These are phyloP conservation scores for Candida ovalis DNA, from an alignment of 805 yeast genomes.

Conservation along the genomic window DNA sequence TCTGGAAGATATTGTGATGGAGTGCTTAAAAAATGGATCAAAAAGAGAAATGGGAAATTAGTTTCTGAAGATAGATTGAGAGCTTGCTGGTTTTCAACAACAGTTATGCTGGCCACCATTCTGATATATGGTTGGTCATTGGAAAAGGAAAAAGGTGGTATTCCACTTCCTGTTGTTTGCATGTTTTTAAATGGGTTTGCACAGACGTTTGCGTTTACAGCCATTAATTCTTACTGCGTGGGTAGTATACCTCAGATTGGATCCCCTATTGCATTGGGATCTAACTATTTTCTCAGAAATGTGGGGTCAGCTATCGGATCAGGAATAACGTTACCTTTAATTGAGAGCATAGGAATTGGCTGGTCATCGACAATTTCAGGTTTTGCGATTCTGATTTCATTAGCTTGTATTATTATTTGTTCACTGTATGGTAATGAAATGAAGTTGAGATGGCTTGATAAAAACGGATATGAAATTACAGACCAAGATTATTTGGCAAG, in stretches of 20 bases:
- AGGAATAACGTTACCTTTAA: slow-evolving; percentile 42
- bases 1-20: slow-evolving; percentile 50
- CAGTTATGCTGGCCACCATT: slow-evolving; percentile 38
- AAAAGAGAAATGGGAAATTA: slow-evolving; percentile 35
- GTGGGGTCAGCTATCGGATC: slow-evolving; percentile 48
- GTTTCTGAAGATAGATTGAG: slow-evolving; percentile 49
- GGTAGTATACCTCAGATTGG: slow-evolving; percentile 49
- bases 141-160: slow-evolving; percentile 45
- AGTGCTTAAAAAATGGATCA: slow-evolving; percentile 38
- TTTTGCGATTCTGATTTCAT: slow-evolving; percentile 2
- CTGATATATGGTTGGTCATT: slow-evolving; percentile 51
- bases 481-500: slow-evolving; percentile 1
- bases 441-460: slow-evolving; percentile 8
- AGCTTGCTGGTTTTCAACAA: slow-evolving; percentile 34
- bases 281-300: slow-evolving; percentile 46
- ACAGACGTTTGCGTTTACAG: slow-evolving; percentile 48
- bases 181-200: slow-evolving; percentile 45
- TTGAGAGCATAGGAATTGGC: slow-evolving; percentile 48
- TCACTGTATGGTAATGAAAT: slow-evolving; percentile 4
- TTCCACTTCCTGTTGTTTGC: slow-evolving; percentile 45
- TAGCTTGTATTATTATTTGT: slow-evolving; percentile 3
- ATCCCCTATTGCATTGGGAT: slow-evolving; percentile 47
- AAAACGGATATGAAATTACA: slow-evolving; percentile 4
- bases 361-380: slow-evolving; percentile 50
- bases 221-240: slow-evolving; percentile 51